phyloP scores from a whole-genome alignment of 108 stramenopile genomes.

The Skeletonema menzelii region DNA sequence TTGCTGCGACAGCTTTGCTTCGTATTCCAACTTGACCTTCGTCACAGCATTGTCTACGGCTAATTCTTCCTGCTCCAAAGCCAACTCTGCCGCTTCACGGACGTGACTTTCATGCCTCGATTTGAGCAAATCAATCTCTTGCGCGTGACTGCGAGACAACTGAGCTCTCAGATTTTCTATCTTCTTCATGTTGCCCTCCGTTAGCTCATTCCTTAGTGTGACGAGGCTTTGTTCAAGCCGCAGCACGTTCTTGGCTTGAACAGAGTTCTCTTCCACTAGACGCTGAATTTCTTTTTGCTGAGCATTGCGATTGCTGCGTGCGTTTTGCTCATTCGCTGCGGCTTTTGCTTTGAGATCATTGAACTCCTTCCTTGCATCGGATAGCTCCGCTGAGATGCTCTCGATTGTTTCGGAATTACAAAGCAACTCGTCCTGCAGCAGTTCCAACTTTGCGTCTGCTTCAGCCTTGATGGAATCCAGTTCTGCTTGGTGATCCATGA shows the following conservation, averaged over 20 bases:
- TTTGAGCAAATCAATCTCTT: slow-evolving; percentile 32
- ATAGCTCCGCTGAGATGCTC: background rate
- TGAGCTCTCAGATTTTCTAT: slow-evolving; percentile 10
- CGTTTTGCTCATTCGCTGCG: background rate
- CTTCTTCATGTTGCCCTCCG: slow-evolving; percentile 4
- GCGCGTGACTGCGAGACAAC: slow-evolving; percentile 12
- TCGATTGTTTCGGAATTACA: background rate
- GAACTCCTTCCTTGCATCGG: background rate
- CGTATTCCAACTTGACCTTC: slow-evolving; percentile 14
- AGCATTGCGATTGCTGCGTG: background rate
- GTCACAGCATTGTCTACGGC: slow-evolving; percentile 33
- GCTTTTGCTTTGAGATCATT: background rate
- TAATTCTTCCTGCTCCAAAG: slow-evolving; percentile 21
- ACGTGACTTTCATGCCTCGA: slow-evolving; percentile 30
- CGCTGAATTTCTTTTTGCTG: background rate
- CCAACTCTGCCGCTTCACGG: slow-evolving; percentile 8
- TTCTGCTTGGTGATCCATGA: background rate
- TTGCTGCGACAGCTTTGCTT: slow-evolving; percentile 23
- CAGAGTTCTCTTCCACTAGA: background rate
- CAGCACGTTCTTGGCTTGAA: slow-evolving; percentile 4
- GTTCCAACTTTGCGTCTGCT: slow-evolving; percentile 5
- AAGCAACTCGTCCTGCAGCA: slow-evolving; percentile 11
- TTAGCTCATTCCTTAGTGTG: slow-evolving; percentile 20
- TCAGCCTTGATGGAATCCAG: slow-evolving; percentile 12
- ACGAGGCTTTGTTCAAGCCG: slow-evolving; percentile 5